A percentile compares a stretch with the other conserved stretches of the same genome.
phyloP scores from a whole-genome alignment of 371 early-diverging fungal genomes.

The Rhizomucor pusillus region DNA sequence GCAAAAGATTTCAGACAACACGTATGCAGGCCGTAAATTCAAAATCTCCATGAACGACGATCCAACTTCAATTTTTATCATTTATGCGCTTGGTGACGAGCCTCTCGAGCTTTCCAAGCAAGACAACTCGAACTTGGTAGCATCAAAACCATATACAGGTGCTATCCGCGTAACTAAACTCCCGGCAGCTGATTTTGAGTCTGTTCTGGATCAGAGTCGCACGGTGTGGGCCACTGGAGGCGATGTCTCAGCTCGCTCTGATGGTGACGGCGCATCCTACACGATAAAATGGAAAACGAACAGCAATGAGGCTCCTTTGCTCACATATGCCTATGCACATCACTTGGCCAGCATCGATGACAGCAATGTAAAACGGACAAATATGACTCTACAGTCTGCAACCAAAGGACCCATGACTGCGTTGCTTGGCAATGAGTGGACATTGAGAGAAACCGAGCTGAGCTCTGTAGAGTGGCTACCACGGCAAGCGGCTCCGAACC shows the following conservation, averaged over 20 bases:
- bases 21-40: constrained; percentile 31
- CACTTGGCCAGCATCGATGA: constrained; percentile 39
- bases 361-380: constrained; percentile 15
- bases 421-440: constrained; percentile 59
- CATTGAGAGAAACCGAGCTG: constrained; percentile 43
- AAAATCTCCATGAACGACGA: constrained; percentile 37
- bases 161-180: constrained; percentile 49
- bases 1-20: background rate
- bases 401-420: constrained; percentile 71
- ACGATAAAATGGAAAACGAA: constrained; percentile 44
- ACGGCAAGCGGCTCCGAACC: constrained; percentile 26
- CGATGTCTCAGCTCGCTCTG: constrained; percentile 8
- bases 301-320: constrained; percentile 6
- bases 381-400: constrained; percentile 35
- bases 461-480: constrained; percentile 41
- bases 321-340: constrained; percentile 59
- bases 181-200: constrained; percentile 31
- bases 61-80: constrained; percentile 31
- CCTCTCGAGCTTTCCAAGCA: constrained; percentile 21
- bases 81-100: constrained; percentile 39
- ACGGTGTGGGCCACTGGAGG: constrained; percentile 56
- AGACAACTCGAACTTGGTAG: constrained; percentile 22
- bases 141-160: constrained; percentile 36
- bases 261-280: constrained; percentile 25
- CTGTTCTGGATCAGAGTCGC: constrained; percentile 33